Evolutionary conservation across 2,329 filamentous ascomycete species (phyloP).

Genomic region (Alternaria brassicae): DNA sequence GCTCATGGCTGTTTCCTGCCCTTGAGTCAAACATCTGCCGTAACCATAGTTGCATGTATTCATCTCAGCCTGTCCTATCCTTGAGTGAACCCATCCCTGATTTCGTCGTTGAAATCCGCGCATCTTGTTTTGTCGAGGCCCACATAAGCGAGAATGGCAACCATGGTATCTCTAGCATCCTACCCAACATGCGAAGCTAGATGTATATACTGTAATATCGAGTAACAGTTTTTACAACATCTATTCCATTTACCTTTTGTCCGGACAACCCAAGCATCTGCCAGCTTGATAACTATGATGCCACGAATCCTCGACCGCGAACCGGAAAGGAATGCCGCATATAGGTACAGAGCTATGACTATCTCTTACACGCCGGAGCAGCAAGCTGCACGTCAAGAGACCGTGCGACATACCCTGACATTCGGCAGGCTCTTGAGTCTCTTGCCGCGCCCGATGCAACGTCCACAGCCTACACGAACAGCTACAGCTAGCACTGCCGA

Average conservation of each 20-base stretch:
- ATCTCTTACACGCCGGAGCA: not conserved
- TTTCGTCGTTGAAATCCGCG: not conserved
- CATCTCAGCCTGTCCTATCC: not conserved
- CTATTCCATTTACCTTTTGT: not conserved
- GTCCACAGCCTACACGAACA: not conserved
- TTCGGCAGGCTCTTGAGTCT: not conserved
- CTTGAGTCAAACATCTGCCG: not conserved
- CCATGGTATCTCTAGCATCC: not conserved
- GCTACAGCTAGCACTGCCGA: not conserved
- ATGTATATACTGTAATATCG: not conserved
- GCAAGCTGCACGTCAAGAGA: not conserved
- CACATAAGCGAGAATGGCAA: not conserved
- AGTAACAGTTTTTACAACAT: not conserved
- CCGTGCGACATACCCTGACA: not conserved
- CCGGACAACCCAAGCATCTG: not conserved
- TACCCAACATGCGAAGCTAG: not conserved
- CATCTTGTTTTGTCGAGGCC: not conserved
- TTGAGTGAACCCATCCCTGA: not conserved
- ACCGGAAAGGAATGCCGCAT: not conserved
- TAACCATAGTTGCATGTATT: not conserved
- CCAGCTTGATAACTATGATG: not conserved
- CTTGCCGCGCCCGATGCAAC: not conserved
- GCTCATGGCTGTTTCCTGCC: not conserved
- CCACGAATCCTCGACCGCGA: not conserved
- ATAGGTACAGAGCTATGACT: not conserved